Evolutionary conservation across 805 yeast genomes (phyloP).

Genomic region (Yarrowia divulgata): DNA sequence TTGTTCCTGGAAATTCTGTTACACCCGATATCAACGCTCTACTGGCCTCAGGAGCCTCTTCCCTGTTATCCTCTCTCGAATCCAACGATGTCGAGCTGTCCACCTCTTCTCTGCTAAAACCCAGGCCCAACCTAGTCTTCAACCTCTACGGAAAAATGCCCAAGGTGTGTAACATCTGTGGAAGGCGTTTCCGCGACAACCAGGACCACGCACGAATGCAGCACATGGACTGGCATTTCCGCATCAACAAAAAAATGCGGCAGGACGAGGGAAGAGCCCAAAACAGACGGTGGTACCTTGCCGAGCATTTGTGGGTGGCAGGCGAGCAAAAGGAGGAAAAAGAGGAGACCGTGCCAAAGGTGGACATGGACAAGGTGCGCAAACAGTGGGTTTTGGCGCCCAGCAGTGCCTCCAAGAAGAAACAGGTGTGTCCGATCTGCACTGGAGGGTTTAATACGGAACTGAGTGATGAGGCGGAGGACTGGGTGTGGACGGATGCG

Average conservation of each 20-base stretch:
- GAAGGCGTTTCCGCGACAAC: conserved; percentile 70
- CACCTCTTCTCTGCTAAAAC: conserved; percentile 48
- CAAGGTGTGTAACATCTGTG: conserved; percentile 87
- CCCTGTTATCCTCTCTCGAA: conserved; percentile 25
- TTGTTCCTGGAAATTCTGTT: neutral
- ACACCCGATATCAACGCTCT: conserved; percentile 10
- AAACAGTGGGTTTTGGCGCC: conserved; percentile 71
- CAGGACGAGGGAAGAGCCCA: conserved; percentile 58
- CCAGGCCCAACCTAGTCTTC: conserved; percentile 49
- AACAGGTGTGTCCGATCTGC: conserved; percentile 71
- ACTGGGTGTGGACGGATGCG: conserved; percentile 83
- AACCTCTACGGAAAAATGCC: conserved; percentile 66
- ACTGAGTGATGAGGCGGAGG: conserved; percentile 76
- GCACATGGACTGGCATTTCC: conserved; percentile 96
- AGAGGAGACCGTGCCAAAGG: conserved; percentile 40
- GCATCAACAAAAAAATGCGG: conserved; percentile 80
- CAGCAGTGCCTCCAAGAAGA: conserved; percentile 63
- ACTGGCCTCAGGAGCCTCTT: conserved; percentile 25
- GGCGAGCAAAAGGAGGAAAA: conserved; percentile 62
- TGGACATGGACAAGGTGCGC: conserved; percentile 50
- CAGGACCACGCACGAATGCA: conserved; percentile 54
- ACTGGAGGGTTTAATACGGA: conserved; percentile 68
- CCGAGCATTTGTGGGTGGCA: conserved; percentile 71
- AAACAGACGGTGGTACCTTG: conserved; percentile 82
- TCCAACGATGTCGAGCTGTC: conserved; percentile 48